Evolutionary conservation across 371 early-diverging fungal species (phyloP), one percentile per base, ranked within the genome.

Genomic region (Lichtheimia ornata): DNA sequence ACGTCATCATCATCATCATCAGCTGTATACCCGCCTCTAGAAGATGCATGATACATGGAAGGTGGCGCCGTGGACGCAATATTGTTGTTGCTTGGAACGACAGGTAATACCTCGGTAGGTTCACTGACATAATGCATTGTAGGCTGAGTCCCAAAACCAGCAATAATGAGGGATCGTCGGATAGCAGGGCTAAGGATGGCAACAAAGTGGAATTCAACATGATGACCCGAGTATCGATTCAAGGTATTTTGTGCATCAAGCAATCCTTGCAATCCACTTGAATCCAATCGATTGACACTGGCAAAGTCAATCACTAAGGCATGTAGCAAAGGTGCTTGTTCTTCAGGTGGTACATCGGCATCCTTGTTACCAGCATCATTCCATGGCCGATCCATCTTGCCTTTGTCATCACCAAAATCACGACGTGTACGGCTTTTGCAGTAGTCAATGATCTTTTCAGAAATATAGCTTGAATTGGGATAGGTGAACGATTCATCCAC

Each of bases 261-360:
- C 14, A 88, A 71, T 17, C 80, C 76, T 64, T 88, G 86, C 17
- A 84, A 58, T 45, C 88, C 90, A 24, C 88, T 85, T 1, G 84
- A 76, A 69, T 90, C 90, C 25, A 88, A 57, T 17, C 68, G 59
- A 58, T 85, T 85, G 30, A 89, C 91, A 35, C 78, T 72, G 0
- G 84, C 70, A 58, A 88, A 84, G 66, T 89, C 91, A 63, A 91
- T 73, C n/a, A 91, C 77, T 12, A 88, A 55, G 12, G 87, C 88
- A 22, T 47, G 47, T 13, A 18, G 3, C 11, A 18, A 11, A 7
- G n/a, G 47, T 47, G n/a, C 18, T 22, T 47, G 47, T 22, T 47
- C 18, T 22, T 47, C 47, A n/a, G n/a, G 47, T 22, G n/a, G 47
- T 14, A 57, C 67, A 11, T 65, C 65, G 14, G 66, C 62, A 13